phyloP scores from a whole-genome alignment of 352 stramenopile species.

The Globisporangium camurandrum region DNA sequence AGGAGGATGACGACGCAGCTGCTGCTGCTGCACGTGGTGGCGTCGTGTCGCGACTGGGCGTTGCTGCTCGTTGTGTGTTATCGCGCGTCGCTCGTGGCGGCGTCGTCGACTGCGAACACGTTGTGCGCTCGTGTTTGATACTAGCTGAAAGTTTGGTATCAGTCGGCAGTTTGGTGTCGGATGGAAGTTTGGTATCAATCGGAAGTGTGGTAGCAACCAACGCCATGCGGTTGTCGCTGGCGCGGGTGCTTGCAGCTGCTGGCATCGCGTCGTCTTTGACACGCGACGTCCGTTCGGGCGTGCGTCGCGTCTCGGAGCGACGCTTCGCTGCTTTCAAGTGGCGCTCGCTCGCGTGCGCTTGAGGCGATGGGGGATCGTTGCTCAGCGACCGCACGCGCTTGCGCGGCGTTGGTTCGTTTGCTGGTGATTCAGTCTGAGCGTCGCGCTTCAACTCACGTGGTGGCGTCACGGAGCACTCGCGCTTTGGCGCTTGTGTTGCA shows the following conservation, averaged over 20 bases:
- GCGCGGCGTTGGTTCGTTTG: slow-evolving; percentile 3
- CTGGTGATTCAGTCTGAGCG: neutral
- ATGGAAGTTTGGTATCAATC: no score
- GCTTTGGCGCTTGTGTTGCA: neutral
- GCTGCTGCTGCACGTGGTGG: neutral
- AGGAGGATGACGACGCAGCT: neutral
- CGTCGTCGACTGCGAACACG: no score
- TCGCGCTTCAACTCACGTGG: neutral
- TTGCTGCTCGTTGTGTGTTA: no score
- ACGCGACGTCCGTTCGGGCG: neutral
- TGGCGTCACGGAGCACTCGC: neutral
- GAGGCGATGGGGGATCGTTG: no score
- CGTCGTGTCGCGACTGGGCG: slow-evolving; percentile 2
- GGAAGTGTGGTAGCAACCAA: no score
- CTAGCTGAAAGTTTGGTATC: no score
- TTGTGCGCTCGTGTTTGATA: no score
- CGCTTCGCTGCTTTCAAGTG: slow-evolving; percentile 1
- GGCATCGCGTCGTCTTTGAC: neutral
- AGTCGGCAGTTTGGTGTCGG: no score
- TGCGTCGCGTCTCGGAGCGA: neutral
- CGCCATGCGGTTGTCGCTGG: neutral
- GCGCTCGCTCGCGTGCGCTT: slow-evolving; percentile 5
- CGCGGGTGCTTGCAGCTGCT: neutral
- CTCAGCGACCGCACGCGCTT: slow-evolving; percentile 11
- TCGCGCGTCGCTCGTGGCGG: no score